Percentiles rank a stretch among this genome's conserved stretches.
Conservation (phyloP, 345 rosid genomes). For the Streptanthus diversifolius region DNA sequence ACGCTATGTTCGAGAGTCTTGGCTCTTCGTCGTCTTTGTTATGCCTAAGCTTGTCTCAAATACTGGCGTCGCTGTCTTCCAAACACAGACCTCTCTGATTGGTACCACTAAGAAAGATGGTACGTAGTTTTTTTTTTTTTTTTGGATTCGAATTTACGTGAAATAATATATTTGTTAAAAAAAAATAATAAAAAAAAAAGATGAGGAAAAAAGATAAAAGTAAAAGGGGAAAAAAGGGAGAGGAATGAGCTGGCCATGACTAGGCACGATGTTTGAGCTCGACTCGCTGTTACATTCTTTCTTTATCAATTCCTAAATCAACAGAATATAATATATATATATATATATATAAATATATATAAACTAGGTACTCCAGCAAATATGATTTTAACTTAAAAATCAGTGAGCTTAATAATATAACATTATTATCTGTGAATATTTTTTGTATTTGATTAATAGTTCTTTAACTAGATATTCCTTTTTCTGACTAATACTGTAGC, state of each 20-base stretch:
- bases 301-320: background rate
- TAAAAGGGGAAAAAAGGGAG: background rate
- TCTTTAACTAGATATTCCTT: background rate
- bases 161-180: too few species aligned
- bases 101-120: background rate
- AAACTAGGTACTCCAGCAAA: background rate
- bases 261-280: constrained; percentile 8
- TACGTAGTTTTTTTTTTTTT: background rate
- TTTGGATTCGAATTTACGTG: background rate
- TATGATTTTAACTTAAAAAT: background rate
- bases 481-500: background rate
- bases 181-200: background rate
- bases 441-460: background rate
- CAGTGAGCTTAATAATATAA: background rate
- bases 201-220: background rate
- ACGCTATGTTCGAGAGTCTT: background rate
- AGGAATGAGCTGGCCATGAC: constrained; percentile 22
- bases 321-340: background rate
- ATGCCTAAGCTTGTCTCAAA: background rate
- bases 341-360: too few species aligned
- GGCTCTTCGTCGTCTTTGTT: background rate
- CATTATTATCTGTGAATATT: background rate
- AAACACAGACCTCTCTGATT: background rate
- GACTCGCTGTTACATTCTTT: constrained; percentile 12
- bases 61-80: background rate